phyloP scores from a whole-genome alignment of 176 grass and related monocot species.

The Zea luxurians region DNA sequence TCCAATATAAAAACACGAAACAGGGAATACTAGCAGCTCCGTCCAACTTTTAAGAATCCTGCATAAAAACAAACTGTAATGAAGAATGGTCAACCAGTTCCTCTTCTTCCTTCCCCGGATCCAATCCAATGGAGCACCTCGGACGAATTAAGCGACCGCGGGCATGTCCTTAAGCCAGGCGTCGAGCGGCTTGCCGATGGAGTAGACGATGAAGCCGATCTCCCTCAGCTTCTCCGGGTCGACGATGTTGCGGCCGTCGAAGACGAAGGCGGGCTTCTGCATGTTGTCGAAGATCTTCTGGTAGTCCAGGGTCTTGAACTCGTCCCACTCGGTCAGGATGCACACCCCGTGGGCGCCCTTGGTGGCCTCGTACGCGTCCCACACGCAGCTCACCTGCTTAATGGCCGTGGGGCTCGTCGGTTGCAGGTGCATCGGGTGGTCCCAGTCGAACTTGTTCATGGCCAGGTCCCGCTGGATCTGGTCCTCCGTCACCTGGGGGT shows the following conservation, averaged over 20 bases:
- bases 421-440: constrained; percentile 89
- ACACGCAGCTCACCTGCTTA: constrained; percentile 79
- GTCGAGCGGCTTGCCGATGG: constrained; percentile 89
- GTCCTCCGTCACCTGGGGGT: constrained; percentile 84
- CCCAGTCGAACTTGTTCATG: constrained; percentile 97
- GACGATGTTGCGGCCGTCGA: constrained; percentile 76
- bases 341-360: constrained; percentile 77
- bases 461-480: constrained; percentile 89
- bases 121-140: not conserved
- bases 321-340: constrained; percentile 93
- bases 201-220: constrained; percentile 94
- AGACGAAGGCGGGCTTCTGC: constrained; percentile 86
- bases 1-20: constrained; percentile 38
- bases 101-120: constrained; percentile 16
- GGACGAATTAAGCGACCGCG: constrained; percentile 52
- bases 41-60: constrained; percentile 34
- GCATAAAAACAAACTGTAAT: constrained; percentile 61
- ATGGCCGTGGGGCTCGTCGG: constrained; percentile 75
- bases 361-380: constrained; percentile 86
- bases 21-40: not conserved
- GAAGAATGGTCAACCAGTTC: constrained; percentile 70
- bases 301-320: constrained; percentile 82
- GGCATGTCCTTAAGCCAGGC: constrained; percentile 90
- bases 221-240: constrained; percentile 76
- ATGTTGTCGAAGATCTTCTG: constrained; percentile 83